Percentiles rank a stretch among this genome's conserved stretches.
These are phyloP conservation scores for Fusarium caatingaense DNA, from an alignment of 2,329 filamentous ascomycete species.

Conservation along the genomic window DNA sequence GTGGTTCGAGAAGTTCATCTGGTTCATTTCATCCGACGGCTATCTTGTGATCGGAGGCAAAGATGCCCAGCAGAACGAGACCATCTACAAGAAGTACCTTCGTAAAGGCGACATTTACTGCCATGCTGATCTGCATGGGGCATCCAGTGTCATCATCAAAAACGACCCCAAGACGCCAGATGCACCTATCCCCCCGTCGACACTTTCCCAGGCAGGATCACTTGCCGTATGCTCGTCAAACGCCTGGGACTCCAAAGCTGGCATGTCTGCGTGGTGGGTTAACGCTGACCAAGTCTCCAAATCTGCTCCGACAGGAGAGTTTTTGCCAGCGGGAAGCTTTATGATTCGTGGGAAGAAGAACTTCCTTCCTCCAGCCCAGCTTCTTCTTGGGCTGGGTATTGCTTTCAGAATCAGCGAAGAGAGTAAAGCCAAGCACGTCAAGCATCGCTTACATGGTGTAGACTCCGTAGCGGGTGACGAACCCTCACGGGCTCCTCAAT, in stretches of 20 bases:
- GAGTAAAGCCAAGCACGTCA: slow-evolving; percentile 83
- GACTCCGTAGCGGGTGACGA: slow-evolving; percentile 33
- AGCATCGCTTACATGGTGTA: slow-evolving; percentile 63
- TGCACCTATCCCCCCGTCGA: slow-evolving; percentile 90
- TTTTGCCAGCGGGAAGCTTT: slow-evolving; percentile 81
- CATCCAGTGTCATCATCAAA: slow-evolving; percentile 88
- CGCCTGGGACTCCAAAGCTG: slow-evolving; percentile 96
- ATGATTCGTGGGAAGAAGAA: slow-evolving; percentile 89
- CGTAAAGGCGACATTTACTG: slow-evolving; percentile 92
- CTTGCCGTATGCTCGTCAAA: slow-evolving; percentile 85
- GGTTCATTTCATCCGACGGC: slow-evolving; percentile 95
- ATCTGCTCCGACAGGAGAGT: slow-evolving; percentile 81
- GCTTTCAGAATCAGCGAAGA: slow-evolving; percentile 91
- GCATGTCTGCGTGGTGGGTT: slow-evolving; percentile 98
- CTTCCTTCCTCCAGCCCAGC: slow-evolving; percentile 85
- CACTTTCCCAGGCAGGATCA: slow-evolving; percentile 88
- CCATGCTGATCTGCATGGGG: slow-evolving; percentile 88
- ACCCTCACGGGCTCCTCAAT: slow-evolving; percentile 39
- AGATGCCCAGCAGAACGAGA: slow-evolving; percentile 89
- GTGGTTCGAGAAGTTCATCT: slow-evolving; percentile 98
- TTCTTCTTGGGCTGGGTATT: slow-evolving; percentile 87
- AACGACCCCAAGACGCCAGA: slow-evolving; percentile 82
- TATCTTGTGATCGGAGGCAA: slow-evolving; percentile 92
- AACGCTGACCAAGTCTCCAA: slow-evolving; percentile 91
- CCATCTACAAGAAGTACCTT: slow-evolving; percentile 87